Base-by-base conservation (phyloP, 2,329 filamentous ascomycete genomes). In the Neobulgaria alba region DNA sequence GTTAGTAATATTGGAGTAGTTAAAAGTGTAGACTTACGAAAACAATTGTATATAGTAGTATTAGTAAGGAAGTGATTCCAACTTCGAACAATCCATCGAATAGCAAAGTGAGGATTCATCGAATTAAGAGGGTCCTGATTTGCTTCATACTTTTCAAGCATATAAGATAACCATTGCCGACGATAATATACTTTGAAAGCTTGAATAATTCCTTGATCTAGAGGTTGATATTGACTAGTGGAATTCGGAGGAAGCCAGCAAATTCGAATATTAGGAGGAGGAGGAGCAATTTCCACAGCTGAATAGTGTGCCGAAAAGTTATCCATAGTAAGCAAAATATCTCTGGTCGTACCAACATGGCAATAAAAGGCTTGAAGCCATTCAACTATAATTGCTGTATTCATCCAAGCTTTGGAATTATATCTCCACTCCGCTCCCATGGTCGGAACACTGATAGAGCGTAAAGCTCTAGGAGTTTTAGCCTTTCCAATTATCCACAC, bases 161-260 rank as follows among this genome's bases (percentile, higher is more conserved):
- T 16, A 39, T 19, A 21, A 19, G 20, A 18, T n/a, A 40, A 21
- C 31, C 20, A 34, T 10, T 40, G 19, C 17, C 19, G 18, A 17
- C 16, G 9, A 23, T 40, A 40, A 12, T 14, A 40, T 3, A 19
- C 31, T 21, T 34, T 34, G 30, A 23, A 40, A 18, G 23, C 34
- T 17, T 40, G 20, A 29, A 40, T 34, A 16, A 35, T 40, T 9
- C 38, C 31, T 34, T 40, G 18, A 34, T 40, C 30, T 26, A 34
- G 38, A 26, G 30, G 38, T n/a, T 40, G 30, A 29, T 26, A 40
- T 8, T 21, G 30, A 23, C 38, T 40, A 26, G 30, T 40, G 34
- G 17, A 34, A 40, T 34, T 40, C 12, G 30, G 18, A 16, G 38
- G 38, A 26, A 40, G 38, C 30, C 30, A 40, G 16, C 31, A 40